These are phyloP conservation scores for Drechslerella dactyloides DNA, from an alignment of 2,329 filamentous ascomycete genomes.

Conservation along the genomic window DNA sequence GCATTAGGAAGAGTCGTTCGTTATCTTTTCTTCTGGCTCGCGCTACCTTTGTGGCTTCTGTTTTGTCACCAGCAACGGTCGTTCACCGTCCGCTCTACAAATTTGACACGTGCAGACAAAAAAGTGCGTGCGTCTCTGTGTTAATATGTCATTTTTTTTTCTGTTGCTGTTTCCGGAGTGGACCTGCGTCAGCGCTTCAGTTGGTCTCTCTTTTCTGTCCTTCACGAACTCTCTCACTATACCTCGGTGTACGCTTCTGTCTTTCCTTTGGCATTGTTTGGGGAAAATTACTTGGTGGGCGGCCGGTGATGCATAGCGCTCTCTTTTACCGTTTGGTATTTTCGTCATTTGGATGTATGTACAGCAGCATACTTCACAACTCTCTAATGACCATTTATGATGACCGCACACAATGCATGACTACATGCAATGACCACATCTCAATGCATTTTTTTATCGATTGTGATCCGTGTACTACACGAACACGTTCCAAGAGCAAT, in stretches of 20 bases:
- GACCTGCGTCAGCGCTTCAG: neutral
- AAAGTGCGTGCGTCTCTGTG: neutral
- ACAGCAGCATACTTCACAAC: slow-evolving; percentile 7
- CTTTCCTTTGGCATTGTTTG: slow-evolving; percentile 1
- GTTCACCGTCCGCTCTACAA: slow-evolving; percentile 11
- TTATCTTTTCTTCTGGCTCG: slow-evolving; percentile 1
- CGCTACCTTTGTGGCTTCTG: neutral
- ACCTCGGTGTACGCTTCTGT: neutral
- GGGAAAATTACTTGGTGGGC: neutral
- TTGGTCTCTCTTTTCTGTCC: neutral
- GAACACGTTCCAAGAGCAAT: neutral
- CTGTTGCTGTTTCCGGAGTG: neutral
- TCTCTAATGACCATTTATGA: slow-evolving; percentile 9
- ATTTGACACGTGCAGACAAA: neutral
- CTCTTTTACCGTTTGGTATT: slow-evolving; percentile 4
- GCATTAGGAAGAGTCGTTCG: slow-evolving; percentile 15
- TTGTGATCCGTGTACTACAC: too few relatives aligned
- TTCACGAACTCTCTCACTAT: neutral
- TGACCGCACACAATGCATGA: too few relatives aligned
- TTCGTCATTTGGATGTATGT: slow-evolving; percentile 9
- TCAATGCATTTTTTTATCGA: too few relatives aligned
- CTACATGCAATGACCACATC: too few relatives aligned
- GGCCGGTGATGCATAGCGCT: slow-evolving; percentile 2
- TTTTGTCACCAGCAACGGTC: slow-evolving; percentile 19
- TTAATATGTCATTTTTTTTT: neutral